These are phyloP conservation scores for Pittosporum tobira DNA, from an alignment of 129 eudicot genomes.

Conservation along the genomic window DNA sequence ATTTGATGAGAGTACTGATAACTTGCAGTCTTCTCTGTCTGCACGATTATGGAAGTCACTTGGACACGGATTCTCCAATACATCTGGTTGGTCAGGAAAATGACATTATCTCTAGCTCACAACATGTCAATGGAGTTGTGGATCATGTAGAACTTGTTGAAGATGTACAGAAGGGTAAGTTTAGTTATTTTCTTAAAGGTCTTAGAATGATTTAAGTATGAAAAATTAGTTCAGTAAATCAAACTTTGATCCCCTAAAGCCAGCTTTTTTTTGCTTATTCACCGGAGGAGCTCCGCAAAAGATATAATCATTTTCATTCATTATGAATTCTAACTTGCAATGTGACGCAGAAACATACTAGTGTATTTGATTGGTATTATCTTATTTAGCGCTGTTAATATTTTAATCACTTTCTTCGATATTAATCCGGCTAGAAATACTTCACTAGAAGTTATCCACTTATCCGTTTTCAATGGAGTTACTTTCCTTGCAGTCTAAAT, in stretches of 20 bases:
- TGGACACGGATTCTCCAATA: slow-evolving; percentile 36
- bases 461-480: too few species aligned
- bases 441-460: too few species aligned
- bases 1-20: slow-evolving; percentile 10
- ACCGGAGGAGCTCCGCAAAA: not conserved
- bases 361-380: too few species aligned
- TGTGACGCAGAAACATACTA: too few species aligned
- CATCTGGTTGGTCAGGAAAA: slow-evolving; percentile 26
- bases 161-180: slow-evolving; percentile 18
- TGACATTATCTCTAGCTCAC: slow-evolving; percentile 12
- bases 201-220: not conserved
- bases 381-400: too few species aligned
- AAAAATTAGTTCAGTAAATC: not conserved
- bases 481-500: too few species aligned
- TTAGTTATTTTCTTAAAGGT: not conserved
- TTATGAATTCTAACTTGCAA: too few species aligned
- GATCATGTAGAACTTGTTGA: slow-evolving; percentile 8
- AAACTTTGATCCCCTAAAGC: not conserved
- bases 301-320: too few species aligned
- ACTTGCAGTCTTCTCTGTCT: slow-evolving; percentile 25
- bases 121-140: slow-evolving; percentile 16
- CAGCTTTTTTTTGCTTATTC: not conserved
- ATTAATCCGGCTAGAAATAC: too few species aligned
- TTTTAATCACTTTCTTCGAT: too few species aligned
- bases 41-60: slow-evolving; percentile 40